Percentiles rank a stretch among this genome's conserved stretches.
phyloP scores from a whole-genome alignment of 2,329 filamentous ascomycete genomes.

The Diaporthe australafricana region DNA sequence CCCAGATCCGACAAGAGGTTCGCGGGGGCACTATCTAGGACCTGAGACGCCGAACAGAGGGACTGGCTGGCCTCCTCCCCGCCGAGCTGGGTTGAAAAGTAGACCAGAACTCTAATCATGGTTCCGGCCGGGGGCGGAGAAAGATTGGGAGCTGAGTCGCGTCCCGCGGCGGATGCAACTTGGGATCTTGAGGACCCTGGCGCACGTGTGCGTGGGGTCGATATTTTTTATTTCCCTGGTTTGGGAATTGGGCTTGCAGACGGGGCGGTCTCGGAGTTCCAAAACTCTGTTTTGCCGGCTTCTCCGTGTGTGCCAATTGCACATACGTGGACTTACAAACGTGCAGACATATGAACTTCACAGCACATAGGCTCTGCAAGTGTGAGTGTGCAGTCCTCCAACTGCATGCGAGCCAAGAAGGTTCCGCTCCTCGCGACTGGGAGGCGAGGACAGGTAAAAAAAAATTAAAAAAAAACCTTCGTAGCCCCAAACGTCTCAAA shows the following conservation, averaged over 20 bases:
- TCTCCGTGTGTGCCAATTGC: background rate
- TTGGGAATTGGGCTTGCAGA: too few relatives aligned
- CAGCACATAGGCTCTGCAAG: background rate
- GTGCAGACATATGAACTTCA: too few relatives aligned
- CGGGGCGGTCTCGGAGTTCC: background rate
- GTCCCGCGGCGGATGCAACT: background rate
- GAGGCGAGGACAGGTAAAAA: background rate
- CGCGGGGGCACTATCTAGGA: too few relatives aligned
- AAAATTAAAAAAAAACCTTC: background rate
- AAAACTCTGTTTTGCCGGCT: background rate
- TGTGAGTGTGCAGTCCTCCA: background rate
- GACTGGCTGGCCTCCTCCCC: too few relatives aligned
- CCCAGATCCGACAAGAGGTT: too few relatives aligned
- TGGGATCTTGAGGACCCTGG: background rate
- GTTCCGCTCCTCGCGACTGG: background rate
- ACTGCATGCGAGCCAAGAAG: constrained; percentile 6
- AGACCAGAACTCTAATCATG: background rate
- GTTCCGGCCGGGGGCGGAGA: background rate
- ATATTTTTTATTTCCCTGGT: background rate
- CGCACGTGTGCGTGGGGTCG: background rate
- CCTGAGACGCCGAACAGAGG: too few relatives aligned
- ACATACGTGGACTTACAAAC: background rate
- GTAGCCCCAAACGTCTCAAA: background rate
- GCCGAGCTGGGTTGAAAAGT: background rate
- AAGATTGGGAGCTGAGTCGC: background rate